Conservation (phyloP, 805 yeast species). For the Metschnikowia borealis region DNA sequence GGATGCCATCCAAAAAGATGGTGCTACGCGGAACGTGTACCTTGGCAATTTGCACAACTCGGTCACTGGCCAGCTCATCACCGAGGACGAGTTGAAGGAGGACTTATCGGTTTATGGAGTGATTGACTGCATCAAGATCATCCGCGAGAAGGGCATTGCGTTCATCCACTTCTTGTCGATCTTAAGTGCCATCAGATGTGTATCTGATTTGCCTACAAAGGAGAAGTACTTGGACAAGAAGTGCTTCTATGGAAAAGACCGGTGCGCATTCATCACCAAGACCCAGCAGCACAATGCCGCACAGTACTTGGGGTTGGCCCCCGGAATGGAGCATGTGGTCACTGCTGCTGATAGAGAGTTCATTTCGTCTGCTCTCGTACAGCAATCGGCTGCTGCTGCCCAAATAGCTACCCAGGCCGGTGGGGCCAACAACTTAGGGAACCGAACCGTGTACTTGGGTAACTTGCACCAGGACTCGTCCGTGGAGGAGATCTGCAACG, state of each 20-base stretch:
- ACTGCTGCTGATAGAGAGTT: constrained; percentile 64
- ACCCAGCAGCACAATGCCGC: constrained; percentile 98
- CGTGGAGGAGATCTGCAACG: constrained; percentile 92
- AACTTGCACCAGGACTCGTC: constrained; percentile 84
- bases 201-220: constrained; percentile 62
- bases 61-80: constrained; percentile 39
- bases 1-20: constrained; percentile 73
- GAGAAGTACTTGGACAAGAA: constrained; percentile 72
- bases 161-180: constrained; percentile 89
- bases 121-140: constrained; percentile 79
- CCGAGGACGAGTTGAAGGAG: constrained; percentile 61
- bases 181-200: constrained; percentile 81
- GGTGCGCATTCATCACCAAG: constrained; percentile 91
- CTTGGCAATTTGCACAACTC: constrained; percentile 73
- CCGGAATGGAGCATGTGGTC: constrained; percentile 78
- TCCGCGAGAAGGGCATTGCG: constrained; percentile 79
- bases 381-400: constrained; percentile 97
- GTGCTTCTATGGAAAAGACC: constrained; percentile 88
- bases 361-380: constrained; percentile 73
- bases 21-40: constrained; percentile 92
- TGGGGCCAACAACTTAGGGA: constrained; percentile 87
- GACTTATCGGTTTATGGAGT: constrained; percentile 75
- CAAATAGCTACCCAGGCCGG: constrained; percentile 94
- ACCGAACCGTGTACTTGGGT: constrained; percentile 89
- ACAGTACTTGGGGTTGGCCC: constrained; percentile 85